Base-by-base conservation (phyloP, 495 filamentous ascomycete genomes). In the Thozetella sp. region DNA sequence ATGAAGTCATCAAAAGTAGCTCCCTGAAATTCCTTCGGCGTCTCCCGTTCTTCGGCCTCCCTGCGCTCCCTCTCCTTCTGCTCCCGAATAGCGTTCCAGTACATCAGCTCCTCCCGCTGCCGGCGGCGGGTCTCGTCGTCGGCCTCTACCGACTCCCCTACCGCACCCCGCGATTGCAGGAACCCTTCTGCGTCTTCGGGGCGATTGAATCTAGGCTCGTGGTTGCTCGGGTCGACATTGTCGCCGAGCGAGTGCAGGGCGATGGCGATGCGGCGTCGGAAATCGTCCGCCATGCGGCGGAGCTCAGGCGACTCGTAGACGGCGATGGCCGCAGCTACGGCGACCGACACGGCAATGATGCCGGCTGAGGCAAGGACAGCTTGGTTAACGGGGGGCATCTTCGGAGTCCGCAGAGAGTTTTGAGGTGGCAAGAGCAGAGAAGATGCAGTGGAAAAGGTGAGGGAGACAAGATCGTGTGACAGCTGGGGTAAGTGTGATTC, bases 281-380 rank as follows among this genome's bases (percentile, higher is more conserved):
- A 86, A 61, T 87, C 86, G 57, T 90, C 83, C 53, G 93, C 82
- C 78, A 89, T 89, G 75, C 88, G 84, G 65, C 89, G 86, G 50
- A 95, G 80, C 72, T 94, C 88, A 13, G 90, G 91, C 22, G 86
- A 91, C 69, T 95, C 90, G 73, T 96, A 96, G 56, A 94, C 81
- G 37, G 92, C 92, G 55, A 95, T 86, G 6, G 91, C 91, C 45
- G 91, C 91, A 58, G 91, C 91, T 25, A 92, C 86, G 30, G 92
- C 82, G 22, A 93, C 85, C 43, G 88, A 85, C 15, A 91, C 81
- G 60, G 86, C 89, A 65, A 95, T 85, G 17, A 95, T 88, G 69
- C 92, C 84, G 65, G 88, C 92, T 94, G 79, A 71, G 55, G 76
- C 67, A 48, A 77, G 53, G 22, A 64, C 68, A 64, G 75, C 66